phyloP scores from a whole-genome alignment of 768 basidiomycete genomes.

The Infundibulicybe gibba region DNA sequence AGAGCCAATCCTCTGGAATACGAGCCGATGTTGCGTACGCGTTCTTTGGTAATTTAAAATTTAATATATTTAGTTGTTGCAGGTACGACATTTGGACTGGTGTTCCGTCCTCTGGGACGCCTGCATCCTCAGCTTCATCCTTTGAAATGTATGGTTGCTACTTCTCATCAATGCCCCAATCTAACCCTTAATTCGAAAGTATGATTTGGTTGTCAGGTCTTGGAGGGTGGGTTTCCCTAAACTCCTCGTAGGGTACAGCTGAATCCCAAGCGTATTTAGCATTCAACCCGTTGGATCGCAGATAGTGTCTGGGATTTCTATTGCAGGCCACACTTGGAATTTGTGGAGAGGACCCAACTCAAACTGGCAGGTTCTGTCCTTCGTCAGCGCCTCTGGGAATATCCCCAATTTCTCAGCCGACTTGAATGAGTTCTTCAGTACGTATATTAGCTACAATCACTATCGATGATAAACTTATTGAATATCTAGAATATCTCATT shows the following conservation, averaged over 20 bases:
- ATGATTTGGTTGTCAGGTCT: slow-evolving; percentile 62
- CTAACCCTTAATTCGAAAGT: slow-evolving; percentile 16
- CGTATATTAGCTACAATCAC: neutral
- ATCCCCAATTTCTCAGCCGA: neutral
- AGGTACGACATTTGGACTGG: slow-evolving; percentile 59
- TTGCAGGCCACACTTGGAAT: slow-evolving; percentile 49
- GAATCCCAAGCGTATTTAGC: slow-evolving; percentile 19
- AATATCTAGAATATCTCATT: neutral
- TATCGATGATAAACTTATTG: neutral
- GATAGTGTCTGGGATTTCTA: slow-evolving; percentile 30
- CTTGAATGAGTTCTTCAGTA: neutral
- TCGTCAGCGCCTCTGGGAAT: neutral
- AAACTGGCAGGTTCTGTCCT: neutral
- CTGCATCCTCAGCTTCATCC: slow-evolving; percentile 43
- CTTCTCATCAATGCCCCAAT: neutral
- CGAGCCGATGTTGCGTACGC: slow-evolving; percentile 52
- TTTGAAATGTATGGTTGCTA: slow-evolving; percentile 44
- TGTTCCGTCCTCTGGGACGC: slow-evolving; percentile 31
- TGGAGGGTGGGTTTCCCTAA: slow-evolving; percentile 34
- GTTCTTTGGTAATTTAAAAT: neutral
- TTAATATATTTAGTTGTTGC: neutral
- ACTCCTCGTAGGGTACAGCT: neutral
- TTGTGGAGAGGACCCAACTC: neutral
- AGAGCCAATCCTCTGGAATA: slow-evolving; percentile 36
- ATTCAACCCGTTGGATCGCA: slow-evolving; percentile 54